A percentile compares a stretch with the other conserved stretches of the same genome.
Evolutionary conservation across 176 grass and related monocot species (phyloP).

Genomic region (Pontederia crassipes): DNA sequence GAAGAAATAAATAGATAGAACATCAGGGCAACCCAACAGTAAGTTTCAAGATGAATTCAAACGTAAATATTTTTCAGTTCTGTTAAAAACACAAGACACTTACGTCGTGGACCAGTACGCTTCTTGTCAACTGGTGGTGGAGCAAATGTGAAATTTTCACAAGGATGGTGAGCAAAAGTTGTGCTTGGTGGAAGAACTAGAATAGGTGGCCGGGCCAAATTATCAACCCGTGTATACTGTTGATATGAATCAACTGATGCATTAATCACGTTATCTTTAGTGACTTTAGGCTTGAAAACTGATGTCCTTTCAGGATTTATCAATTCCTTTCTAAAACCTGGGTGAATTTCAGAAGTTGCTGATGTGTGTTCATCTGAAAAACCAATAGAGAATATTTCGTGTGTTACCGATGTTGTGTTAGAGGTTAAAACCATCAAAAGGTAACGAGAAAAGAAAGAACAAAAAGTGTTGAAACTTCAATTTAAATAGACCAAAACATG

Average conservation of each 20-base stretch:
- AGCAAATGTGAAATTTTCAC: constrained; percentile 79
- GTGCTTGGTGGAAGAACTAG: constrained; percentile 13
- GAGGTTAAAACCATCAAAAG: too few species aligned
- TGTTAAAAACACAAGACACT: constrained; percentile 21
- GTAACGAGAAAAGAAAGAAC: too few species aligned
- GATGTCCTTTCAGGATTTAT: constrained; percentile 36
- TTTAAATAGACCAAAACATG: too few species aligned
- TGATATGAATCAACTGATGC: constrained; percentile 11
- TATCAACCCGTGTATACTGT: constrained; percentile 13
- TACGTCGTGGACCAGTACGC: constrained; percentile 90
- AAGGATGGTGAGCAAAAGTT: constrained; percentile 56
- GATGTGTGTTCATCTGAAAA: constrained; percentile 66
- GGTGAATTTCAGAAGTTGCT: constrained; percentile 37
- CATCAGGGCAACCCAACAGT: constrained; percentile 18
- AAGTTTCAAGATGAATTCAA: constrained; percentile 16
- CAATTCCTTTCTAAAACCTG: constrained; percentile 38
- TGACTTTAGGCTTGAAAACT: constrained; percentile 34
- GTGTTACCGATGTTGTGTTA: too few species aligned
- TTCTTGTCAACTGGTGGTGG: constrained; percentile 73
- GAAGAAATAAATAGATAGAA: constrained; percentile 22
- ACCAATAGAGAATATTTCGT: neutral
- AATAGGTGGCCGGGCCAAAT: constrained; percentile 17
- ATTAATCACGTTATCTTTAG: constrained; percentile 23
- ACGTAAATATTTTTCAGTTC: constrained; percentile 1
- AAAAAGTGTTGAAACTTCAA: too few species aligned